Evolutionary conservation across 805 yeast species (phyloP), one percentile per base, ranked within the genome.

Genomic region (Zygotorulaspora florentina): DNA sequence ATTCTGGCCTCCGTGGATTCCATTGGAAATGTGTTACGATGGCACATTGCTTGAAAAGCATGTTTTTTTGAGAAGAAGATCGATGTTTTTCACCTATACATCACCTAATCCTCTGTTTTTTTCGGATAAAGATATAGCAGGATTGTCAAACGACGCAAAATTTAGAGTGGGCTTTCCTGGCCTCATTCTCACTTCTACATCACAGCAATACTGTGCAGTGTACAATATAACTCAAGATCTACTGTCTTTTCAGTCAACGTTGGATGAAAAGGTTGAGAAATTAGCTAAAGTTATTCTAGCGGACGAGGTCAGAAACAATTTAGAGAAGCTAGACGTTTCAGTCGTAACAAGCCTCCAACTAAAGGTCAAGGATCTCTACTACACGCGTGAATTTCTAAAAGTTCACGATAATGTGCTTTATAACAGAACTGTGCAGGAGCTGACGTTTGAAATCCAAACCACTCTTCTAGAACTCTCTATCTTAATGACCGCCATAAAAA

Each of bases 1-100:
- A 26, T 54, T 62, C 58, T 83, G 87, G 87, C 86, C 87, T 0
- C 87, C 87, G 0, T 75, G 78, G 74, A 54, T 83, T 16, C 85
- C 86, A 0, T 54, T 80, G 43, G 89, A 83, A 58, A 72, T 79
- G 54, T 79, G 84, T 57, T 77, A 76, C 52, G 74, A 75, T 38
- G 70, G 75, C 9, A 68, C 69, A 0, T 39, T 67, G 5, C 58
- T 81, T 42, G 65, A 64, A 3, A 69, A 72, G 16, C 68, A 74
- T 41, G 64, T 75, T 4, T 71, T 82, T 33, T 67, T 81, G 29
- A 74, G 77, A 46, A 70, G 78, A 45, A 69, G 77, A 35, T 77
- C 85, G 0, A 64, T 74, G 67, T 81, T 76, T 1, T 47, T 78
- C 18, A 65, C 77, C 1, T 67, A 69, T 46, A 71, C 69, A 9